Evolutionary conservation across 2,329 filamentous ascomycete species (phyloP).

Genomic region (Zalaria obscura): DNA sequence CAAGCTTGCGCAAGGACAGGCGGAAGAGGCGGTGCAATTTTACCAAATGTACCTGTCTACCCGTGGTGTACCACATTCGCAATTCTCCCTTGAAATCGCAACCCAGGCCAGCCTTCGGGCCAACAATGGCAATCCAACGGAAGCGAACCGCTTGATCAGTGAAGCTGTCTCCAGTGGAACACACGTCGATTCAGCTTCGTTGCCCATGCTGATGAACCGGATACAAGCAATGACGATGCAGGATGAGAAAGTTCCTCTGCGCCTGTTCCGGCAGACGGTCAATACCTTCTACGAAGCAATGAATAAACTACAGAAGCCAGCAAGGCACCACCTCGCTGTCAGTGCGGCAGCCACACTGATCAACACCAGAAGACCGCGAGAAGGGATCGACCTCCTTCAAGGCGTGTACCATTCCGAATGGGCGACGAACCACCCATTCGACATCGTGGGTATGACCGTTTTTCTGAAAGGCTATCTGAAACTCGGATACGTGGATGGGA

Average conservation of each 20-base stretch:
- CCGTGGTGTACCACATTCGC: constrained; percentile 12
- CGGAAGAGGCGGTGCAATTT: constrained; percentile 9
- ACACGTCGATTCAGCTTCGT: constrained; percentile 13
- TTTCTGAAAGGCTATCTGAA: constrained; percentile 15
- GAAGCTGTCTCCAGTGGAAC: constrained; percentile 15
- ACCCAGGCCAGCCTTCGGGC: constrained; percentile 15
- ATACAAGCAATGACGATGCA: constrained; percentile 7
- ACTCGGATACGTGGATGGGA: constrained; percentile 7
- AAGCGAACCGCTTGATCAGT: constrained; percentile 10
- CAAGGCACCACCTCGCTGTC: constrained; percentile 14
- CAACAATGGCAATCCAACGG: constrained; percentile 8
- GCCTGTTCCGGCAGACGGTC: constrained; percentile 9
- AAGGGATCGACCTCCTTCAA: constrained; percentile 15
- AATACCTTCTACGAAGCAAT: constrained; percentile 17
- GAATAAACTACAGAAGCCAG: constrained; percentile 11
- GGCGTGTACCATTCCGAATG: constrained; percentile 13
- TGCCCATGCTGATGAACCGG: constrained; percentile 13
- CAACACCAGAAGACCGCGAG: constrained; percentile 8
- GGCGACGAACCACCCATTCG: constrained; percentile 9
- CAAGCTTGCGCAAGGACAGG: too few relatives aligned
- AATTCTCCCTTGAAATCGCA: constrained; percentile 14
- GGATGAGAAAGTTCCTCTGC: constrained; percentile 6
- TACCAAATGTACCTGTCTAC: constrained; percentile 10
- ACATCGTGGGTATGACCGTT: constrained; percentile 17
- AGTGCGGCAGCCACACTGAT: constrained; percentile 16